Conservation (phyloP, 352 stramenopile genomes). For the Phytophthora meadii region DNA sequence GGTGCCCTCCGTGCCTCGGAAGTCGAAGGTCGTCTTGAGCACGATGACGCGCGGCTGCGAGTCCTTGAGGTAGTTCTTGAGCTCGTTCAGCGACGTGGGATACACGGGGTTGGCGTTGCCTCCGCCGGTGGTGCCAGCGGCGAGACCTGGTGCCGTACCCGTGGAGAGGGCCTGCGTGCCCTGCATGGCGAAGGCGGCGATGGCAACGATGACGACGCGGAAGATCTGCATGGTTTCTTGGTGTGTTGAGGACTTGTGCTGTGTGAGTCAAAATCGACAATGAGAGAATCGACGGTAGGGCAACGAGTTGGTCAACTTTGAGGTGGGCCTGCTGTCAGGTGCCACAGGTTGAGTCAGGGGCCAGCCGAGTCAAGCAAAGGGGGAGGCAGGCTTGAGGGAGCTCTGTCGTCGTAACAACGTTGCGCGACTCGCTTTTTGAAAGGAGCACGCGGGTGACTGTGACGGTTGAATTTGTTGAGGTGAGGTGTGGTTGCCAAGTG, state of each 20-base stretch:
- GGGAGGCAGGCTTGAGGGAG: not conserved
- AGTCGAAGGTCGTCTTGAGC: conserved; percentile 60
- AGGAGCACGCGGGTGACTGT: not conserved
- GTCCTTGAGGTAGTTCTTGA: conserved; percentile 54
- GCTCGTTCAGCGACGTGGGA: conserved; percentile 45
- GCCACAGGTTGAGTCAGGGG: conserved; percentile 4
- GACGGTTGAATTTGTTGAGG: conserved; percentile 4
- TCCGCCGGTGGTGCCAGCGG: conserved; percentile 47
- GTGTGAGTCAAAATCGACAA: conserved; percentile 24
- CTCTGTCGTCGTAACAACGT: conserved; percentile 1
- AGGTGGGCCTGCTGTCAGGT: not conserved
- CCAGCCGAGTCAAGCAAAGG: conserved; percentile 1
- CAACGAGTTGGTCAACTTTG: not conserved
- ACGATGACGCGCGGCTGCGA: conserved; percentile 53
- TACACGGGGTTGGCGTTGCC: conserved; percentile 48
- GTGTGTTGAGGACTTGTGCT: conserved; percentile 19
- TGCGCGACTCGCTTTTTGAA: not conserved
- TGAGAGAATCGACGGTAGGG: conserved; percentile 2
- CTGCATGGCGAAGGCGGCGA: conserved; percentile 35
- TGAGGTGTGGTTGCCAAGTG: conserved; percentile 1
- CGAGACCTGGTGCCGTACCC: conserved; percentile 20
- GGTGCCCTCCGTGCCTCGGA: conserved; percentile 54
- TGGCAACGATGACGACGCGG: conserved; percentile 20
- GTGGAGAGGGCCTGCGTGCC: conserved; percentile 40
- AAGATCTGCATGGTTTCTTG: conserved; percentile 29